phyloP scores from a whole-genome alignment of 164 flowering plant species.

The Annona squamosa region DNA sequence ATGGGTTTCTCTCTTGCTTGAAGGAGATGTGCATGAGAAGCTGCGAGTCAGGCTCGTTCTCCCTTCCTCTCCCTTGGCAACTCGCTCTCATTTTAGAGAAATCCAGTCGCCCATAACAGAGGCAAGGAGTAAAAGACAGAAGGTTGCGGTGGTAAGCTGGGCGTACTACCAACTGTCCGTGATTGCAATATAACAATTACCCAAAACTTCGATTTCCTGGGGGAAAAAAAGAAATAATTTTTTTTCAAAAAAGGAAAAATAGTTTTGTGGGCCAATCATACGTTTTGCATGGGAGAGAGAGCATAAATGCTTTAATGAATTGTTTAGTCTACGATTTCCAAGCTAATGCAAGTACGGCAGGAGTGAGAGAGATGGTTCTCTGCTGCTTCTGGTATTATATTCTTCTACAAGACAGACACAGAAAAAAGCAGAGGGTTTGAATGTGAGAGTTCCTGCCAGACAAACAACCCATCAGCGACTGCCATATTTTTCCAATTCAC shows the following conservation, averaged over 20 bases:
- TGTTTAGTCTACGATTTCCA: too few relatives aligned
- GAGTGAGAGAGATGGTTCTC: too few relatives aligned
- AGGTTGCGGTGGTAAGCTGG: conserved; percentile 27
- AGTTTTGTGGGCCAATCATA: conserved; percentile 16
- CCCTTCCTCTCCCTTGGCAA: conserved; percentile 11
- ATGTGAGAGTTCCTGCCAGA: too few relatives aligned
- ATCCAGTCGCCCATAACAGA: conserved; percentile 25
- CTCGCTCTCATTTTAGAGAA: conserved; percentile 14
- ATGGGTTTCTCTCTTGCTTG: conserved; percentile 19
- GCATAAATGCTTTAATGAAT: background rate
- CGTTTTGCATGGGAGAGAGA: conserved; percentile 6
- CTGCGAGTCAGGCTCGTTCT: conserved; percentile 10
- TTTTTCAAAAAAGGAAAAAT: conserved; percentile 6
- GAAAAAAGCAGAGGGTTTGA: too few relatives aligned
- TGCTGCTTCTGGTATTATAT: too few relatives aligned
- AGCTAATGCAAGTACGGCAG: too few relatives aligned
- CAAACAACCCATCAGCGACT: too few relatives aligned
- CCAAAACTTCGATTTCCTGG: background rate
- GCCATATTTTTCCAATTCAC: too few relatives aligned
- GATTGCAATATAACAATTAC: conserved; percentile 18
- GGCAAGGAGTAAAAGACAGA: conserved; percentile 18
- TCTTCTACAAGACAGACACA: too few relatives aligned
- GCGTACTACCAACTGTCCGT: conserved; percentile 37
- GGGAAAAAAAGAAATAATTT: conserved; percentile 19
- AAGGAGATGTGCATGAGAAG: conserved; percentile 18